Percentiles rank a stretch among this genome's conserved stretches.
These are phyloP conservation scores for Dinochytrium kinnereticum DNA, from an alignment of 371 early-diverging fungal species.

Conservation along the genomic window DNA sequence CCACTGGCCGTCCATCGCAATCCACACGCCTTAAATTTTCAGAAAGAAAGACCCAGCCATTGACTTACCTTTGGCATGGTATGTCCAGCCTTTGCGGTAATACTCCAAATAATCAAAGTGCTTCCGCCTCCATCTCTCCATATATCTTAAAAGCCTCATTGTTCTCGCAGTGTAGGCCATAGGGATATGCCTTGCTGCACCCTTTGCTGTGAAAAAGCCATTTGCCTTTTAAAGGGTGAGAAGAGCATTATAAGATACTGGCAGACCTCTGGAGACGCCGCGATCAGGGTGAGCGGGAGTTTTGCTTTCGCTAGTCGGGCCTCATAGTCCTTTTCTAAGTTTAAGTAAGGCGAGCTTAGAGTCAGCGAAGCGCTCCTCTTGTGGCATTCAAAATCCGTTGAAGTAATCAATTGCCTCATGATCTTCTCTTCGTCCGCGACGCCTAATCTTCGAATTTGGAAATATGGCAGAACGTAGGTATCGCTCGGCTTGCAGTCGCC, in stretches of 20 bases:
- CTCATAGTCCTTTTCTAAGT: slow-evolving; percentile 66
- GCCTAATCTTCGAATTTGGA: slow-evolving; percentile 87
- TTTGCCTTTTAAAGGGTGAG: slow-evolving; percentile 69
- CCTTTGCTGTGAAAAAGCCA: slow-evolving; percentile 88
- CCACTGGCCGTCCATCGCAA: neutral
- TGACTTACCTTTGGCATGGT: slow-evolving; percentile 80
- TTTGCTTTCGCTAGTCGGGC: slow-evolving; percentile 62
- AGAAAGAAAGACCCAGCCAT: neutral
- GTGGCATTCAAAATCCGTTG: slow-evolving; percentile 31
- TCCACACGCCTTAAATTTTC: slow-evolving; percentile 37
- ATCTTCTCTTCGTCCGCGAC: slow-evolving; percentile 79
- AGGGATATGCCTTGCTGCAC: slow-evolving; percentile 86
- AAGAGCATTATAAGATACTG: neutral
- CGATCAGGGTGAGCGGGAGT: slow-evolving; percentile 67
- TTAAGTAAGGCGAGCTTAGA: slow-evolving; percentile 94
- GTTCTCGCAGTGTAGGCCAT: slow-evolving; percentile 87
- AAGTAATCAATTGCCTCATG: slow-evolving; percentile 64
- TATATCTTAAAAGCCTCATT: slow-evolving; percentile 55
- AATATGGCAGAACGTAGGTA: slow-evolving; percentile 80
- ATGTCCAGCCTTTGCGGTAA: slow-evolving; percentile 83
- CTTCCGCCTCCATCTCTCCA: slow-evolving; percentile 47
- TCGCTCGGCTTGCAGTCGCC: too few species aligned
- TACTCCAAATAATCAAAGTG: slow-evolving; percentile 67
- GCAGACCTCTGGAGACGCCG: slow-evolving; percentile 84
- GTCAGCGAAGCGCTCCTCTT: neutral